Evolutionary conservation across 495 filamentous ascomycete genomes (phyloP).

Genomic region (Daldinia decipiens): DNA sequence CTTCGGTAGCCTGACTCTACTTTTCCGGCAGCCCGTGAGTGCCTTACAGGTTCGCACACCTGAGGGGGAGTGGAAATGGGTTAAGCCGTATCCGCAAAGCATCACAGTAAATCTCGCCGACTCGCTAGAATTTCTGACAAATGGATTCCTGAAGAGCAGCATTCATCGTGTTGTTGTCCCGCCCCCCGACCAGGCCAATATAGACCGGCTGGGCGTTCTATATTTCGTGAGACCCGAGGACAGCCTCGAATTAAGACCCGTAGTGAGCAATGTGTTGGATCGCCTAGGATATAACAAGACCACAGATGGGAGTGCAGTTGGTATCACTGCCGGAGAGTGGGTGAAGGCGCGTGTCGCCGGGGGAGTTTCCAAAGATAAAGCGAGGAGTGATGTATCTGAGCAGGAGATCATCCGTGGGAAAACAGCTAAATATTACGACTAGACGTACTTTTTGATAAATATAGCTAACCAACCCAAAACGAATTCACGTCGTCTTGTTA

Average conservation of each 20-base stretch:
- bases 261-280: constrained; percentile 46
- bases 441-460: constrained; percentile 8
- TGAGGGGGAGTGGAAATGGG: constrained; percentile 62
- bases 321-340: constrained; percentile 56
- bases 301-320: constrained; percentile 50
- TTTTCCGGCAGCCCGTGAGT: constrained; percentile 64
- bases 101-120: constrained; percentile 67
- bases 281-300: constrained; percentile 49
- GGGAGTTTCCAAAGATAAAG: constrained; percentile 34
- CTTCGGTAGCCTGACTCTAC: constrained; percentile 64
- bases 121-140: constrained; percentile 60
- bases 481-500: constrained; percentile 3
- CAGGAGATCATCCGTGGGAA: constrained; percentile 46
- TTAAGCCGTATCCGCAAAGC: constrained; percentile 61
- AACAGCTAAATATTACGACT: constrained; percentile 47
- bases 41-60: constrained; percentile 62
- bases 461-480: not conserved
- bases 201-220: constrained; percentile 62
- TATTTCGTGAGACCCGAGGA: constrained; percentile 58
- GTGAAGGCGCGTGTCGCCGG: constrained; percentile 53
- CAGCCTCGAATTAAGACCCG: constrained; percentile 46
- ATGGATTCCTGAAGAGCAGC: constrained; percentile 63
- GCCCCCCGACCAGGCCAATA: constrained; percentile 60
- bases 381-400: constrained; percentile 40
- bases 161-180: constrained; percentile 64